phyloP scores from a whole-genome alignment of 2,329 filamentous ascomycete genomes.

The Aspergillus sp. region DNA sequence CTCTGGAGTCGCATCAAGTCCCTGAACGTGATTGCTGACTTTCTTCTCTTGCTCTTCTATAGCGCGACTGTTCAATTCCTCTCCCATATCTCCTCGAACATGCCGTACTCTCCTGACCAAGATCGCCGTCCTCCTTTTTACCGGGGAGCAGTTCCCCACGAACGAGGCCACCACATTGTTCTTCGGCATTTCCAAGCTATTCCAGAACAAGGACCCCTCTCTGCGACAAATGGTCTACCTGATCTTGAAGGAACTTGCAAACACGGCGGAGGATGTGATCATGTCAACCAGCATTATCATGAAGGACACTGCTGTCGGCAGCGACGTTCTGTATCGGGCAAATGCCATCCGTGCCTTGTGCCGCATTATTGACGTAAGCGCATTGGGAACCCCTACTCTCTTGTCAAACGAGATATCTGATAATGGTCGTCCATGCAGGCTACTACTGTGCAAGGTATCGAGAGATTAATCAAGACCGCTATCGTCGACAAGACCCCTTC shows the following conservation, averaged over 20 bases:
- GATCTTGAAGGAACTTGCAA: conserved; percentile 94
- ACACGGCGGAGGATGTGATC: conserved; percentile 96
- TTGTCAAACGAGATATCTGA: conserved; percentile 17
- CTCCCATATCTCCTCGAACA: conserved; percentile 93
- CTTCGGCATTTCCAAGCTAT: conserved; percentile 98
- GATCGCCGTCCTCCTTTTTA: conserved; percentile 93
- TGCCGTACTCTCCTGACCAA: conserved; percentile 97
- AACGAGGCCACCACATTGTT: conserved; percentile 98
- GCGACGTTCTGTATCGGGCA: conserved; percentile 88
- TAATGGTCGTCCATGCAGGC: conserved; percentile 55
- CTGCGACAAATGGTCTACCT: conserved; percentile 98
- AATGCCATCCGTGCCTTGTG: conserved; percentile 96
- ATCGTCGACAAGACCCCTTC: conserved; percentile 99
- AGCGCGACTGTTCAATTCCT: conserved; percentile 98
- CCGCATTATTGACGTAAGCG: conserved; percentile 87
- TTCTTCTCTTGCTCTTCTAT: background rate
- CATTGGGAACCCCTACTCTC: background rate
- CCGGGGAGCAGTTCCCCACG: conserved; percentile 92
- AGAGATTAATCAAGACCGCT: conserved; percentile 97
- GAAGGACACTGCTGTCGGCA: conserved; percentile 97
- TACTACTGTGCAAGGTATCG: conserved; percentile 94
- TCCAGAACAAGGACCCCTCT: conserved; percentile 98
- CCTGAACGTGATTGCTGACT: conserved; percentile 23
- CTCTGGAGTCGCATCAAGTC: conserved; percentile 20
- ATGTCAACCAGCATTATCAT: conserved; percentile 99